These are phyloP conservation scores for Emergomyces africanus DNA, from an alignment of 2,329 filamentous ascomycete species.

Conservation along the genomic window DNA sequence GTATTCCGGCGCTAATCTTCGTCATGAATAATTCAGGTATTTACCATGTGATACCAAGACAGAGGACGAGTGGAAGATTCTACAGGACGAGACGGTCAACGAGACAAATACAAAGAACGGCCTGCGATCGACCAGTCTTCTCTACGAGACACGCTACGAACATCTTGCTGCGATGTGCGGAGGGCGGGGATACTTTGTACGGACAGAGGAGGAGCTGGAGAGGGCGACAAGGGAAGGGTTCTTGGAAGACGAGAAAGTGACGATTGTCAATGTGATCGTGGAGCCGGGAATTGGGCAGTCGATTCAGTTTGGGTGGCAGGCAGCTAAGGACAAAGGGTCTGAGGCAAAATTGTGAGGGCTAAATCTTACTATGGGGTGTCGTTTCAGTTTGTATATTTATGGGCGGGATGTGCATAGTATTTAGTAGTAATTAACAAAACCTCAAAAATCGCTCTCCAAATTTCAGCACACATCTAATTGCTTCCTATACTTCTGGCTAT, in stretches of 20 bases:
- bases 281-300: conserved; percentile 36
- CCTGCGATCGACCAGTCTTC: conserved; percentile 37
- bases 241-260: conserved; percentile 31
- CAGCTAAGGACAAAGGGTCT: conserved; percentile 13
- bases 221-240: conserved; percentile 40
- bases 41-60: conserved; percentile 33
- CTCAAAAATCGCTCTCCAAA: too few species aligned
- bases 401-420: not conserved
- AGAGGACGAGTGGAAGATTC: conserved; percentile 31
- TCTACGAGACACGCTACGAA: conserved; percentile 44
- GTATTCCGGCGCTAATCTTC: conserved; percentile 43
- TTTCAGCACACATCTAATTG: too few species aligned
- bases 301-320: conserved; percentile 27
- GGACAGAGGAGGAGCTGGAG: conserved; percentile 39
- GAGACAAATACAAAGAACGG: conserved; percentile 19
- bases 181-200: conserved; percentile 40
- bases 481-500: too few species aligned
- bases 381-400: not conserved
- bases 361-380: not conserved
- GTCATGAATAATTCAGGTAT: conserved; percentile 45
- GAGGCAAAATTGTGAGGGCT: conserved; percentile 14
- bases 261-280: conserved; percentile 44
- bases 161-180: conserved; percentile 43
- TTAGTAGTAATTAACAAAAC: too few species aligned
- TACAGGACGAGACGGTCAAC: conserved; percentile 29